Conservation (phyloP, 805 yeast genomes). For the Metschnikowia picachoensis region DNA sequence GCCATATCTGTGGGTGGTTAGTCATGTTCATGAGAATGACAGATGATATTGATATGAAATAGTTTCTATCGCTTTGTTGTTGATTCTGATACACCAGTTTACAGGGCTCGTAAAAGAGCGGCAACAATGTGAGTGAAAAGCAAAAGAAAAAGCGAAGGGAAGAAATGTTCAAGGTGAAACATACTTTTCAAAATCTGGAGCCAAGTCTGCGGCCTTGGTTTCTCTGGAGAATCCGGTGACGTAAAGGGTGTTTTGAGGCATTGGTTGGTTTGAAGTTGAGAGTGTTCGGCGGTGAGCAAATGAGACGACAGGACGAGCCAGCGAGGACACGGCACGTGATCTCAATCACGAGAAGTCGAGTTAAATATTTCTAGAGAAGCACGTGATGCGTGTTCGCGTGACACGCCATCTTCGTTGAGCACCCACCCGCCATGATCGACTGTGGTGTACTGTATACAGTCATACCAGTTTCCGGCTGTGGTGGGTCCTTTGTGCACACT, state of each 20-base stretch:
- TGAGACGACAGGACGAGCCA: not conserved
- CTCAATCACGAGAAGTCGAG: not conserved
- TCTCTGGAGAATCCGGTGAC: conserved; percentile 56
- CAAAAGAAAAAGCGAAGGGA: conserved; percentile 2
- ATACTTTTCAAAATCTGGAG: conserved; percentile 58
- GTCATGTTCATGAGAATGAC: conserved; percentile 6
- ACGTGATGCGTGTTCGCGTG: too few species aligned
- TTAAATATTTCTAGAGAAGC: too few species aligned
- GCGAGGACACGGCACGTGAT: not conserved
- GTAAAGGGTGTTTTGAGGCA: conserved; percentile 49
- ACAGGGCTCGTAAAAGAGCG: not conserved
- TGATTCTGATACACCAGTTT: not conserved
- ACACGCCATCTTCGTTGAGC: too few species aligned
- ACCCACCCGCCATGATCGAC: too few species aligned
- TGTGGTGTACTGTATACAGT: too few species aligned
- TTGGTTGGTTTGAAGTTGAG: conserved; percentile 5
- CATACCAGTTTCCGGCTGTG: too few species aligned
- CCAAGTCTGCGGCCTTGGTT: conserved; percentile 53
- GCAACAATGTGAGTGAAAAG: not conserved
- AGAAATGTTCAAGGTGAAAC: conserved; percentile 25
- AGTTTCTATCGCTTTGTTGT: not conserved
- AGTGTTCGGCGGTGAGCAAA: not conserved
- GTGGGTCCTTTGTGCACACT: too few species aligned
- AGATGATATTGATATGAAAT: not conserved
- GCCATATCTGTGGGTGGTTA: conserved; percentile 42